Conservation (phyloP, 306 rosid genomes). For the Mimosa pudica region DNA sequence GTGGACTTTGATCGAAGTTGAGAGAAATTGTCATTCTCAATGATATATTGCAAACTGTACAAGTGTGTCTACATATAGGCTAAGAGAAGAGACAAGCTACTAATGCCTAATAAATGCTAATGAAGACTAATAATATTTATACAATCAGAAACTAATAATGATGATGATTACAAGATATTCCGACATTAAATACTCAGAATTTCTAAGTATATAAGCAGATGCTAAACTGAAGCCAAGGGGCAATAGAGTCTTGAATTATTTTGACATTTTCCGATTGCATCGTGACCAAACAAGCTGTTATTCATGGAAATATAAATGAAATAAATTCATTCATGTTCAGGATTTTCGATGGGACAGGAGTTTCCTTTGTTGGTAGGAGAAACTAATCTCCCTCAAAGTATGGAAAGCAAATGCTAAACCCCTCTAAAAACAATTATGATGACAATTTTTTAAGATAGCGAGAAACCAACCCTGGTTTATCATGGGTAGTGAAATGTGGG, state of each 20-base stretch:
- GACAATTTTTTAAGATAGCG: neutral
- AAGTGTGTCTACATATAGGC: no score
- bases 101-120: no score
- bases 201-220: slow-evolving; percentile 15
- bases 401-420: neutral
- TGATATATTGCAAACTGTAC: no score
- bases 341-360: neutral
- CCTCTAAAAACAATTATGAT: slow-evolving; percentile 20
- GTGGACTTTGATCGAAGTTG: no score
- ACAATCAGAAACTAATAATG: no score
- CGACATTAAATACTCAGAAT: slow-evolving; percentile 3
- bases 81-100: no score
- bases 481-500: neutral
- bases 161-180: no score
- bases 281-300: slow-evolving; percentile 6
- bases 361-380: neutral
- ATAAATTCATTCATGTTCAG: neutral
- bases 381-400: neutral
- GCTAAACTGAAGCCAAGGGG: slow-evolving; percentile 31
- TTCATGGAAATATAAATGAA: neutral
- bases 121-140: no score
- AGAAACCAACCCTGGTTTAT: neutral
- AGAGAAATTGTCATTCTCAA: no score
- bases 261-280: neutral
- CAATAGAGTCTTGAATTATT: neutral